Base-by-base conservation (phyloP, 108 stramenopile genomes). In the Pinguiococcus pyrenoidosus region DNA sequence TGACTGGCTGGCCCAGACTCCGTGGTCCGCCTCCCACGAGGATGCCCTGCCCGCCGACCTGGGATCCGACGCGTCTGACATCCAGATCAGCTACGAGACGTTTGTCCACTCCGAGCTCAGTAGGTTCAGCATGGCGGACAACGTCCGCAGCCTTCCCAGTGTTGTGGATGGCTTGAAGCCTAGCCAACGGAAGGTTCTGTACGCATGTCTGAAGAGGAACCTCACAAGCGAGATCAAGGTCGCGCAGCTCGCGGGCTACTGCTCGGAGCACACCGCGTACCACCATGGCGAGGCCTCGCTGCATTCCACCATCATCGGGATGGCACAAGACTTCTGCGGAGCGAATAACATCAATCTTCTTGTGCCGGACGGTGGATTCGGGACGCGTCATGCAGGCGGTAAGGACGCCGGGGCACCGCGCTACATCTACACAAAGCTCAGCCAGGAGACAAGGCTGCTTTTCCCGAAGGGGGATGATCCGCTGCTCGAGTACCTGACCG, bases 241-340 rank as follows among this genome's bases (percentile, higher is more conserved):
- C 34, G 84, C 83, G 28, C 89, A 88, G 55, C 72, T 92, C 9
- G 70, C 82, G 30, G 91, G 91, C 36, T 87, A 81, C 49, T 70
- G 74, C 44, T 83, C 84, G 20, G 91, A 92, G 53, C 83, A 87
- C 32, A 86, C 87, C 16, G 83, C 85, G 3, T 92, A 92, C 54
- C 91, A 92, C 67, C 91, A 92, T 54, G 91, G 91, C 16, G 87
- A 92, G 16, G 44, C 25, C 10, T 40, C 46, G 21, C 59, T 40
- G 46, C 1, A 16, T 24, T 35, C 29, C 32, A 44, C 55, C 72
- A 78, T 92, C 33, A 76, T 84, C 42, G 80, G 79, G 14, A 89
- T 92, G 87, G 87, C 87, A 0, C 91, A 92, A 34, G 80, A 89
- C 69, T 92, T 82, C 68, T 81, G 85, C 26, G 91, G 91, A 0